A percentile compares a stretch with the other conserved stretches of the same genome.
phyloP scores from a whole-genome alignment of 192 early-diverging fungal species.

The Podila epicladia region DNA sequence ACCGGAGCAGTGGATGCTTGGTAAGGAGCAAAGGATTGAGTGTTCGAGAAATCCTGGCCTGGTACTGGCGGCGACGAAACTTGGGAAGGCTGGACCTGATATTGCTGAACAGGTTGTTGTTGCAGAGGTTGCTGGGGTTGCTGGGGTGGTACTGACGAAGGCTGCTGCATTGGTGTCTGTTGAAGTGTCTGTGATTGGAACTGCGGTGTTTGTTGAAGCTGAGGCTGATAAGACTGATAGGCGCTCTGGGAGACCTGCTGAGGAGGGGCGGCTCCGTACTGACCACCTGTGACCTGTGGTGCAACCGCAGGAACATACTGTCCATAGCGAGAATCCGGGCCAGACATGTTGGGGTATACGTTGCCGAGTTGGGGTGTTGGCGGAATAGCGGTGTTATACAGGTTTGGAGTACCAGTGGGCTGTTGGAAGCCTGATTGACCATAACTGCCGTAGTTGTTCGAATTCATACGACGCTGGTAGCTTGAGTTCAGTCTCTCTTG shows the following conservation, averaged over 20 bases:
- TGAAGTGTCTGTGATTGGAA: background rate
- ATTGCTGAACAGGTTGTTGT: background rate
- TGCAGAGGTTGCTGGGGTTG: too few relatives aligned
- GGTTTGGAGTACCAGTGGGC: constrained; percentile 4
- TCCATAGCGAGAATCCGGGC: constrained; percentile 25
- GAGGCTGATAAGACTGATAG: constrained; percentile 17
- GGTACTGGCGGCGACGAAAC: too few relatives aligned
- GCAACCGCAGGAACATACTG: constrained; percentile 31
- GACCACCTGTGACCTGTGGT: constrained; percentile 3
- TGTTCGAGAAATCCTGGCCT: too few relatives aligned
- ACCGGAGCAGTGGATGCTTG: too few relatives aligned
- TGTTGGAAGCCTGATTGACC: constrained; percentile 13
- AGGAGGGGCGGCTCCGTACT: constrained; percentile 10
- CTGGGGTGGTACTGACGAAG: background rate
- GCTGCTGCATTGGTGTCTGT: constrained; percentile 19
- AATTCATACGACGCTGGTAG: constrained; percentile 37
- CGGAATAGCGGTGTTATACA: constrained; percentile 16
- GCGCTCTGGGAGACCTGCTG: constrained; percentile 10
- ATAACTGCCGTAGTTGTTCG: constrained; percentile 29
- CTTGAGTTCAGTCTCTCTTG: constrained; percentile 40
- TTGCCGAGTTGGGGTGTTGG: constrained; percentile 31
- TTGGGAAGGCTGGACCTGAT: background rate
- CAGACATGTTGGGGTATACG: constrained; percentile 29
- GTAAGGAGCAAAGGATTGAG: too few relatives aligned
- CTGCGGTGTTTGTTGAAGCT: background rate